A percentile compares a stretch with the other conserved stretches of the same genome.
Conservation (phyloP, 1,139 yeast genomes). For the Suzukiozyma palmioleophila region DNA sequence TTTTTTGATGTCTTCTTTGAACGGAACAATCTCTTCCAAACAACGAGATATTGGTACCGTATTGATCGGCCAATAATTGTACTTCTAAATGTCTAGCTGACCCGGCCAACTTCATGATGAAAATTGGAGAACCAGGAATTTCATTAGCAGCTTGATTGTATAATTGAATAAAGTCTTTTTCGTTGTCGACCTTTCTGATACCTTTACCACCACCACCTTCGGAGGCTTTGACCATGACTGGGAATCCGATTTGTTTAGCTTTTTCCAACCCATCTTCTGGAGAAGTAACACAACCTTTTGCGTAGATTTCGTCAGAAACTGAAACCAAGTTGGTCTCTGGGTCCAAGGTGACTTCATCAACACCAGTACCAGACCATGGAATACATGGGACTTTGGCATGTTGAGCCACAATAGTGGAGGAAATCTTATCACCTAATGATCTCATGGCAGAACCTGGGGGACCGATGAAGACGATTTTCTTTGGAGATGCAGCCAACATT, state of each 20-base stretch:
- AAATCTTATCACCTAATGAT: slow-evolving; percentile 96
- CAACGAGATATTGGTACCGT: slow-evolving; percentile 88
- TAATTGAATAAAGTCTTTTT: slow-evolving; percentile 62
- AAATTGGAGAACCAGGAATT: slow-evolving; percentile 94
- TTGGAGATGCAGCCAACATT: slow-evolving; percentile 83
- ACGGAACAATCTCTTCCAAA: slow-evolving; percentile 97
- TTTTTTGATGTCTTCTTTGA: slow-evolving; percentile 95
- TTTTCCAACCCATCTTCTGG: slow-evolving; percentile 86
- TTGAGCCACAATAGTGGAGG: slow-evolving; percentile 97
- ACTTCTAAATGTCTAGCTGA: slow-evolving; percentile 95
- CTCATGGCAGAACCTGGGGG: slow-evolving; percentile 99
- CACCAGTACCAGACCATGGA: slow-evolving; percentile 99
- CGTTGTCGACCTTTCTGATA: slow-evolving; percentile 85
- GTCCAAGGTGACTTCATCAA: slow-evolving; percentile 73
- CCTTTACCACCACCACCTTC: slow-evolving; percentile 99
- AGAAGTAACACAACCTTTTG: slow-evolving; percentile 78
- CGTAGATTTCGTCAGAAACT: slow-evolving; percentile 76
- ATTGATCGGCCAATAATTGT: slow-evolving; percentile 90
- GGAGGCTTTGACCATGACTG: slow-evolving; percentile 94
- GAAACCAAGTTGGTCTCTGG: slow-evolving; percentile 72
- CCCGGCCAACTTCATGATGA: slow-evolving; percentile 92
- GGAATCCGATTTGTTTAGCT: slow-evolving; percentile 87
- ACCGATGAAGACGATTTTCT: slow-evolving; percentile 87
- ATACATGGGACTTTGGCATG: slow-evolving; percentile 97
- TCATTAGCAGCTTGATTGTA: slow-evolving; percentile 91